These are phyloP conservation scores for Ophidiomyces ophidiicola DNA, from an alignment of 2,329 filamentous ascomycete species.

Conservation along the genomic window DNA sequence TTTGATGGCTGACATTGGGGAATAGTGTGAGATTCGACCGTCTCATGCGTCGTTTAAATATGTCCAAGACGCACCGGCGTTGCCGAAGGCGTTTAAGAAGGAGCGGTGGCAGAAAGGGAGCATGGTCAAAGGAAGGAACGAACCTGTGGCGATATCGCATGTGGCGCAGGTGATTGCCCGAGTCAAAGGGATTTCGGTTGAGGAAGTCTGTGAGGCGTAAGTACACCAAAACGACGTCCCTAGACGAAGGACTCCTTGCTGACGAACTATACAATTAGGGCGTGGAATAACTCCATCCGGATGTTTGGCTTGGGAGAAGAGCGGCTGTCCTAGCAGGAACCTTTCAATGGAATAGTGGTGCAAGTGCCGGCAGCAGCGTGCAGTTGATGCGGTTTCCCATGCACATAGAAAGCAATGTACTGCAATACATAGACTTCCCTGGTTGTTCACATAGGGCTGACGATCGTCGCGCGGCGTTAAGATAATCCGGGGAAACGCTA, in stretches of 20 bases:
- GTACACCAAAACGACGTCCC: conserved; percentile 23
- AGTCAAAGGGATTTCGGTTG: conserved; percentile 66
- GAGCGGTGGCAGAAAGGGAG: conserved; percentile 80
- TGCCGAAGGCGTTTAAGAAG: conserved; percentile 83
- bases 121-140: conserved; percentile 92
- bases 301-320: conserved; percentile 62
- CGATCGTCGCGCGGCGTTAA: conserved; percentile 5
- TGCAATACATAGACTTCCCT: neutral
- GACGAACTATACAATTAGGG: conserved; percentile 29
- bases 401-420: neutral
- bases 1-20: neutral
- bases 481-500: conserved; percentile 3
- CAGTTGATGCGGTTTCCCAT: neutral
- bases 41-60: conserved; percentile 75
- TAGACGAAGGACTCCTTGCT: neutral
- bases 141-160: conserved; percentile 73
- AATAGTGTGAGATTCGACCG: conserved; percentile 73
- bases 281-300: conserved; percentile 66
- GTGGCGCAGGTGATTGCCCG: conserved; percentile 81
- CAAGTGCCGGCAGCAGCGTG: neutral
- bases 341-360: neutral
- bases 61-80: conserved; percentile 53
- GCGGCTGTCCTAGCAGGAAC: neutral
- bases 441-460: conserved; percentile 5
- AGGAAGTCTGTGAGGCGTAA: conserved; percentile 71